Evolutionary conservation across 495 filamentous ascomycete species (phyloP).

Genomic region (Glonium stellatum): DNA sequence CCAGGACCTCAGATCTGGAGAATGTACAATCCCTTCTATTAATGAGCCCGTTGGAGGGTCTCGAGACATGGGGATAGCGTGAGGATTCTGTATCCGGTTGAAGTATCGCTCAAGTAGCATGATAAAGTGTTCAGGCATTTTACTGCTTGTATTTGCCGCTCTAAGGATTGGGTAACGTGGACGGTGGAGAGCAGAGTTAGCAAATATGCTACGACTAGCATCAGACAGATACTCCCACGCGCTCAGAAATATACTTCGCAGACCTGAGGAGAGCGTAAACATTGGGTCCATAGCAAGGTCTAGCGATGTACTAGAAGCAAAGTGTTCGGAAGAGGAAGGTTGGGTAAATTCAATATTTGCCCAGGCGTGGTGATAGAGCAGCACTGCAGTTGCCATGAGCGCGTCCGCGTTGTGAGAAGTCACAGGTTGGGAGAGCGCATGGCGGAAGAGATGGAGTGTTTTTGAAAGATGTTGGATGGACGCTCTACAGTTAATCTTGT

Average conservation of each 20-base stretch:
- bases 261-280: not conserved
- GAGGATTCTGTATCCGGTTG: not conserved
- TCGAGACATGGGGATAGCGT: not conserved
- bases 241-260: not conserved
- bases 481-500: not conserved
- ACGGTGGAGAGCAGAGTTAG: not conserved
- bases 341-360: not conserved
- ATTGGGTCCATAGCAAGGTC: not conserved
- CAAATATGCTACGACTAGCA: not conserved
- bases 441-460: not conserved
- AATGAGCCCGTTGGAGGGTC: not conserved
- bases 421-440: not conserved
- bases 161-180: not conserved
- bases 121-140: not conserved
- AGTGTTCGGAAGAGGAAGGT: not conserved
- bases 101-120: not conserved
- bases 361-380: not conserved
- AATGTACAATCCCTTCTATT: not conserved
- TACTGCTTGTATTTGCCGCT: not conserved
- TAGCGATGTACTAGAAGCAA: not conserved
- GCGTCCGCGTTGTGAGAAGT: not conserved
- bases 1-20: not conserved
- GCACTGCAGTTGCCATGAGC: conserved; percentile 1
- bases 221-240: not conserved
- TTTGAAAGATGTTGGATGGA: not conserved